phyloP scores from a whole-genome alignment of 768 basidiomycete species.

The Kwoniella pini region DNA sequence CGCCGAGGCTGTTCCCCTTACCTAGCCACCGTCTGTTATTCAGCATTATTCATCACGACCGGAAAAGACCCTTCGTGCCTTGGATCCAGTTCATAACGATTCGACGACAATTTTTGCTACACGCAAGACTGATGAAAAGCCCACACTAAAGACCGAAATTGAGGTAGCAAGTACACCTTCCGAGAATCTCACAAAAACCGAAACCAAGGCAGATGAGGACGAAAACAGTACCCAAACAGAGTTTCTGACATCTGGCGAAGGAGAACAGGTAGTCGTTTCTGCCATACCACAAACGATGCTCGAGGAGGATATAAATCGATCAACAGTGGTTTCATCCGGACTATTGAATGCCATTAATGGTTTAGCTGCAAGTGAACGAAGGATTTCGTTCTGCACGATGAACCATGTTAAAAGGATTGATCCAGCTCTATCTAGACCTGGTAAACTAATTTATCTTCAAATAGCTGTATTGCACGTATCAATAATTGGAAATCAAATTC shows the following conservation, averaged over 20 bases:
- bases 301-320: background rate
- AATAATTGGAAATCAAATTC: background rate
- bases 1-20: no score
- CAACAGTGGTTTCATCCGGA: conserved; percentile 19
- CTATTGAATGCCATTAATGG: conserved; percentile 38
- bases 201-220: background rate
- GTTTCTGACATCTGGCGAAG: background rate
- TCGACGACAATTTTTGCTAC: no score
- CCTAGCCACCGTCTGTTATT: no score
- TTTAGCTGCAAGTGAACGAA: conserved; percentile 24
- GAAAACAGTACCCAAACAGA: background rate
- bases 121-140: no score
- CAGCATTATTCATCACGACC: no score
- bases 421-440: conserved; percentile 25
- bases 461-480: background rate
- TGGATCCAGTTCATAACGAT: no score
- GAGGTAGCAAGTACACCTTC: no score
- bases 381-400: conserved; percentile 32
- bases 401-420: conserved; percentile 28
- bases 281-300: background rate
- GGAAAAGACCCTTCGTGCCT: no score
- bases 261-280: background rate
- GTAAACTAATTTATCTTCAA: conserved; percentile 5
- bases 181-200: no score
- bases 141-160: no score